These are phyloP conservation scores for Starmera amethionina DNA, from an alignment of 805 yeast genomes.

Conservation along the genomic window DNA sequence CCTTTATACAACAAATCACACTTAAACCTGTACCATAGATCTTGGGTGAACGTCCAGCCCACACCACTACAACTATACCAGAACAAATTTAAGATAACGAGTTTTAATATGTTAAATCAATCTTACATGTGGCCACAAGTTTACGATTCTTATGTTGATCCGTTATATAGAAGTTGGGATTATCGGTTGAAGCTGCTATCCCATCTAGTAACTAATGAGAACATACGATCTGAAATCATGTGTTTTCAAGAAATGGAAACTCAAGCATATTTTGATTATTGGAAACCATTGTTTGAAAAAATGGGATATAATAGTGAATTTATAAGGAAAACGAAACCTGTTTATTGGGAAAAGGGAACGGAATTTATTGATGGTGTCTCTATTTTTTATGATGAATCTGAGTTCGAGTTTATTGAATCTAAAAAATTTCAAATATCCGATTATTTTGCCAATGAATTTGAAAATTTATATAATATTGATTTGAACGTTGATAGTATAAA, in stretches of 20 bases:
- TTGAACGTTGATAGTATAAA: slow-evolving; percentile 13
- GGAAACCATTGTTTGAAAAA: slow-evolving; percentile 25
- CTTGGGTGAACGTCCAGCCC: too few species aligned
- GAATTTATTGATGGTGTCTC: slow-evolving; percentile 48
- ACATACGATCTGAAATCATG: slow-evolving; percentile 41
- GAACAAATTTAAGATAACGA: slow-evolving; percentile 22
- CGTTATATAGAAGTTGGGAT: slow-evolving; percentile 36
- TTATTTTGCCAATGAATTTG: slow-evolving; percentile 5
- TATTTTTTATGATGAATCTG: slow-evolving; percentile 37
- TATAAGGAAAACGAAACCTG: slow-evolving; percentile 40
- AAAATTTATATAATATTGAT: slow-evolving; percentile 4
- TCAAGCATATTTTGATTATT: slow-evolving; percentile 27
- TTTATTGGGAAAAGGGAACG: slow-evolving; percentile 39
- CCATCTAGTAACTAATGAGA: slow-evolving; percentile 22
- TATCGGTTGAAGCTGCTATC: slow-evolving; percentile 36
- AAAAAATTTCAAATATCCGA: slow-evolving; percentile 22
- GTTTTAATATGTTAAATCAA: slow-evolving; percentile 39
- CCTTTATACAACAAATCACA: too few species aligned
- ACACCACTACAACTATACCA: background rate
- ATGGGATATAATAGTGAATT: slow-evolving; percentile 37
- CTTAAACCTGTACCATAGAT: too few species aligned
- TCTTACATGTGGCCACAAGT: slow-evolving; percentile 54
- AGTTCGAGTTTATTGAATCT: slow-evolving; percentile 32
- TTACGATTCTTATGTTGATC: slow-evolving; percentile 39
- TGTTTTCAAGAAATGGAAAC: slow-evolving; percentile 47